Base-by-base conservation (phyloP, 78 protist species). In the Trichosphaerium sp. region DNA sequence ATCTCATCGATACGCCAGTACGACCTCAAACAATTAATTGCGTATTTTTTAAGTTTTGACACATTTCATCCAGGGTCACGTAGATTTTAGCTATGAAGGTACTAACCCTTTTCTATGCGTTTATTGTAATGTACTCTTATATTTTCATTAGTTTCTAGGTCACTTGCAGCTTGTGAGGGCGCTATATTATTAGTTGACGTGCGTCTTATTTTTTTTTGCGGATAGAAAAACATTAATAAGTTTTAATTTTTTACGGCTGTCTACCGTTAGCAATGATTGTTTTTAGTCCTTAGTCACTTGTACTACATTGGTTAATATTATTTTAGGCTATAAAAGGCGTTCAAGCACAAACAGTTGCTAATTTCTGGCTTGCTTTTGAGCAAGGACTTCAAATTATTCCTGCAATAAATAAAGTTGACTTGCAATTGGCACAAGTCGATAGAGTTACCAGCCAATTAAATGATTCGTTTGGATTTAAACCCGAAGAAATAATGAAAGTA, bases 311-410 rank as follows among this genome's bases (percentile, higher is more conserved):
- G n/a, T n/a, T n/a, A n/a, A n/a, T n/a, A n/a, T n/a, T n/a, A n/a
- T n/a, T n/a, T n/a, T n/a, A n/a, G n/a, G n/a, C n/a, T n/a, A n/a
- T n/a, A n/a, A n/a, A 87, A 38, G 92, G 92, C 6, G 83, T 83
- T n/a, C 83, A 87, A 25, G 88, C 85, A 8, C 88, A 87, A 80
- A 88, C 94, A 15, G 65, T 88, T 64, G 90, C 94, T 42, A 85
- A 85, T 43, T 82, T 69, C 60, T 77, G 64, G 44, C 23, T 77
- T 43, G 83, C 83, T 6, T 48, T 70, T 10, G 86, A 68, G 28
- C n/a, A 41, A 21, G 85, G 66, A 29, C 43, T 85, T 1, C 59
- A 35, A 34, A 79, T 93, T 5, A 43, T 93, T 25, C 95, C 97
- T 8, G 89, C 83, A 8, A 25, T 93, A 21, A 91, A 88, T 80